Evolutionary conservation across 371 early-diverging fungal genomes (phyloP).

Genomic region (Rhizomucor miehei): DNA sequence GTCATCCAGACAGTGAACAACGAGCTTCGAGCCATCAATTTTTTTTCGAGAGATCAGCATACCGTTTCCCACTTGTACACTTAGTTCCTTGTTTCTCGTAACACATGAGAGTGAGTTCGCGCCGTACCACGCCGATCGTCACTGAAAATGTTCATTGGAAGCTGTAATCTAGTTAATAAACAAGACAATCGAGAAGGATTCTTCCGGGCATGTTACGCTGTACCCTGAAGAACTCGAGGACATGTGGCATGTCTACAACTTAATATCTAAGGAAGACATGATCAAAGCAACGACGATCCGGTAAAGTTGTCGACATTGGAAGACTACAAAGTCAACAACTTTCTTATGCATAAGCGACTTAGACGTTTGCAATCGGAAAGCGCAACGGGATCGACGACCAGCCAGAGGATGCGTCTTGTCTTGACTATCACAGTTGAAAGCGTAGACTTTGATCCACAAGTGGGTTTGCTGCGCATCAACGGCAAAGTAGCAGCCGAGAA

Average conservation of each 20-base stretch:
- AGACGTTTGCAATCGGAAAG: constrained; percentile 84
- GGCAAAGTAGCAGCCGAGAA: constrained; percentile 87
- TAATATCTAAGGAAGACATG: constrained; percentile 84
- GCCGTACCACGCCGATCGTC: too few relatives aligned
- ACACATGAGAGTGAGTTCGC: too few relatives aligned
- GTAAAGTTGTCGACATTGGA: constrained; percentile 38
- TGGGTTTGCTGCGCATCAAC: constrained; percentile 80
- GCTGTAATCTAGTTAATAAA: constrained; percentile 43
- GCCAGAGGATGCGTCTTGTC: constrained; percentile 75
- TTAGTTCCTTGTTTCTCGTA: too few relatives aligned
- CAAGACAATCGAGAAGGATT: constrained; percentile 61
- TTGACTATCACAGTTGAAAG: constrained; percentile 86
- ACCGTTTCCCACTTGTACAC: too few relatives aligned
- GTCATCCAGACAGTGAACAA: too few relatives aligned
- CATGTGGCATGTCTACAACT: constrained; percentile 98
- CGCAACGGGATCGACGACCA: constrained; percentile 87
- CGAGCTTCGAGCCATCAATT: too few relatives aligned
- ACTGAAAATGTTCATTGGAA: too few relatives aligned
- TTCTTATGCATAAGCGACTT: neutral
- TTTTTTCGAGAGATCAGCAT: too few relatives aligned
- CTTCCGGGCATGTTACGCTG: constrained; percentile 62
- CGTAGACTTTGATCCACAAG: constrained; percentile 88
- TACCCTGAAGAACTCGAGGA: constrained; percentile 93
- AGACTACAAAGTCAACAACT: too few relatives aligned
- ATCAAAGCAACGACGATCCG: constrained; percentile 86